Evolutionary conservation across 257 asterid species (phyloP).

Genomic region (Asclepias syriaca): DNA sequence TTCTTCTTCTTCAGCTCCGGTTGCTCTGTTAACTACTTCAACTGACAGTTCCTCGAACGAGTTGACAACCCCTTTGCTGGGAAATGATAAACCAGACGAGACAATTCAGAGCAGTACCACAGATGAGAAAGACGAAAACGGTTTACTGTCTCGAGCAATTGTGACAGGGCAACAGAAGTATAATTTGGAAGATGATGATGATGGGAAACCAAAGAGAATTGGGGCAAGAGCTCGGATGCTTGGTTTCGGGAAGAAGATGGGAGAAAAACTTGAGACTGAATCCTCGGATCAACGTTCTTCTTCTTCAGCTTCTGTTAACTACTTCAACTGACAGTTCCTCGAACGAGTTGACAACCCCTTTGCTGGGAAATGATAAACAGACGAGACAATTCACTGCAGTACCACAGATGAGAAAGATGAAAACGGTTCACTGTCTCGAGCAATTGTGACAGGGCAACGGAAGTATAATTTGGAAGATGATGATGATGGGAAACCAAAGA

Average conservation of each 20-base stretch:
- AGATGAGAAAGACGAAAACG: conserved; percentile 28
- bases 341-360: conserved; percentile 43
- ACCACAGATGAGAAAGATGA: conserved; percentile 31
- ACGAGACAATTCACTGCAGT: conserved; percentile 22
- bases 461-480: too few species aligned
- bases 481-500: too few species aligned
- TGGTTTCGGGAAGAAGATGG: too few species aligned
- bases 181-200: too few species aligned
- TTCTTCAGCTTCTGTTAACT: conserved; percentile 26
- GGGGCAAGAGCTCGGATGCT: too few species aligned
- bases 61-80: conserved; percentile 38
- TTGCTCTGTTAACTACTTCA: conserved; percentile 20
- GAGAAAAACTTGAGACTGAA: conserved; percentile 22
- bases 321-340: conserved; percentile 19
- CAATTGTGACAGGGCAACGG: too few species aligned
- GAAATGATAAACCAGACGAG: conserved; percentile 37
- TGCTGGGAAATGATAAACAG: conserved; percentile 37
- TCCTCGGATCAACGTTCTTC: conserved; percentile 26
- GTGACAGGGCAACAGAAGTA: too few species aligned
- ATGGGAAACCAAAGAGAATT: too few species aligned
- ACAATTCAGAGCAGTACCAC: conserved; percentile 18
- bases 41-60: conserved; percentile 30
- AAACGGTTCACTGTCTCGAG: too few species aligned
- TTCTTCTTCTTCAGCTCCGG: conserved; percentile 32
- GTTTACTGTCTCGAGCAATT: too few species aligned